These are phyloP conservation scores for Leavenworthia alabamica DNA, from an alignment of 345 rosid species.

Conservation along the genomic window DNA sequence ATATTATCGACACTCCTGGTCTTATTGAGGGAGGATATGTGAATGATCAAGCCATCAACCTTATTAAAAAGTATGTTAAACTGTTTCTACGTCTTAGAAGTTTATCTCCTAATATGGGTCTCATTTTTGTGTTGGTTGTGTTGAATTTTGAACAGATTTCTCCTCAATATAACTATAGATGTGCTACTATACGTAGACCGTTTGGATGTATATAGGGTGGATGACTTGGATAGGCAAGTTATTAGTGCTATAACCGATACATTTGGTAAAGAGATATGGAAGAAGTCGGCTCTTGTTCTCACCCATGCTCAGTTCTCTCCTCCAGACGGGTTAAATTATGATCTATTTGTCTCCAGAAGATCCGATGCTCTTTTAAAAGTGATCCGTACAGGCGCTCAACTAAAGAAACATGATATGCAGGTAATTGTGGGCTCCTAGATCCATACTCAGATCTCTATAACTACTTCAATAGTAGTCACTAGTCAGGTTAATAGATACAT, in stretches of 20 bases:
- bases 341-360: conserved; percentile 55
- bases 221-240: conserved; percentile 72
- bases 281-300: conserved; percentile 68
- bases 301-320: conserved; percentile 86
- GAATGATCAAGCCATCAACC: conserved; percentile 62
- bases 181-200: conserved; percentile 74
- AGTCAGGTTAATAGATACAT: not conserved
- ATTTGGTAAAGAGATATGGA: conserved; percentile 83
- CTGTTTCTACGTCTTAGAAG: not conserved
- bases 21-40: conserved; percentile 86
- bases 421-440: conserved; percentile 17
- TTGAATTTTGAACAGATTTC: conserved; percentile 43
- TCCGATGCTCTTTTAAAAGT: conserved; percentile 62
- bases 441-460: not conserved
- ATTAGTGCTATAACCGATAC: conserved; percentile 62
- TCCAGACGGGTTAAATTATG: conserved; percentile 67
- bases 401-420: conserved; percentile 47
- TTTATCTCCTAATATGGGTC: not conserved
- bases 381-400: conserved; percentile 45
- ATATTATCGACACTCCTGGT: conserved; percentile 78
- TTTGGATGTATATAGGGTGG: conserved; percentile 77
- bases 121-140: not conserved
- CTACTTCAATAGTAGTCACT: not conserved
- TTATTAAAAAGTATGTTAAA: conserved; percentile 53
- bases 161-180: conserved; percentile 64